Conservation (phyloP, 2,329 filamentous ascomycete genomes). For the Epicoccum nigrum region DNA sequence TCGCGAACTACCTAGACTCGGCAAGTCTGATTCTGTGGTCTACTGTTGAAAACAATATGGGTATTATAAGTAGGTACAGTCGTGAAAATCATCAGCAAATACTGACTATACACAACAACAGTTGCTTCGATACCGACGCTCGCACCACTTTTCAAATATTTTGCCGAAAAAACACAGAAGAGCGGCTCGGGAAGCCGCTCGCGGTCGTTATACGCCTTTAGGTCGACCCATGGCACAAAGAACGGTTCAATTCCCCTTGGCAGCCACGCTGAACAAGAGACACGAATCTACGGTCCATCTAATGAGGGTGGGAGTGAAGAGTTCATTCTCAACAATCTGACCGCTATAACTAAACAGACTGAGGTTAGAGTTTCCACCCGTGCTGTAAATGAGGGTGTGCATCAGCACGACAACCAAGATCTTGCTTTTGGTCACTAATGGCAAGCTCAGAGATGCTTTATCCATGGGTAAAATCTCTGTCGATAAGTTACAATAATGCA, state of each 20-base stretch:
- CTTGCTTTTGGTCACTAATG: too few species aligned
- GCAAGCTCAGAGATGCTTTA: too few species aligned
- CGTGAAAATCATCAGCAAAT: too few species aligned
- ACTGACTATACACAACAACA: neutral
- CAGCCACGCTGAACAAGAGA: constrained; percentile 6
- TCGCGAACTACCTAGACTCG: constrained; percentile 25
- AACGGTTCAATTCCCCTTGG: constrained; percentile 1
- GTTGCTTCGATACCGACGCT: constrained; percentile 22
- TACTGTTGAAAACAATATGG: constrained; percentile 23
- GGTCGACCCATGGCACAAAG: constrained; percentile 1
- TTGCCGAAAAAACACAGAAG: constrained; percentile 23
- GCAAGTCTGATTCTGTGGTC: constrained; percentile 26
- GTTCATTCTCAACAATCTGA: constrained; percentile 8
- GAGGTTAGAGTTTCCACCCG: neutral
- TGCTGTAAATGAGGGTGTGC: too few species aligned
- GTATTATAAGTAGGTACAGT: constrained; percentile 13
- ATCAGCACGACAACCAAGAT: too few species aligned
- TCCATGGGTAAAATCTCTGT: too few species aligned
- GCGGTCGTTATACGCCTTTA: constrained; percentile 13
- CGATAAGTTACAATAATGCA: too few species aligned
- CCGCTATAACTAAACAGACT: constrained; percentile 15
- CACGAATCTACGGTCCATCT: neutral
- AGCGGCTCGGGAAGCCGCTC: constrained; percentile 12
- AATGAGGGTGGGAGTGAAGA: constrained; percentile 15
- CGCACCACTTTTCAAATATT: constrained; percentile 23